These are phyloP conservation scores for Diutina siamensis DNA, from an alignment of 1,139 yeast genomes.

Conservation along the genomic window DNA sequence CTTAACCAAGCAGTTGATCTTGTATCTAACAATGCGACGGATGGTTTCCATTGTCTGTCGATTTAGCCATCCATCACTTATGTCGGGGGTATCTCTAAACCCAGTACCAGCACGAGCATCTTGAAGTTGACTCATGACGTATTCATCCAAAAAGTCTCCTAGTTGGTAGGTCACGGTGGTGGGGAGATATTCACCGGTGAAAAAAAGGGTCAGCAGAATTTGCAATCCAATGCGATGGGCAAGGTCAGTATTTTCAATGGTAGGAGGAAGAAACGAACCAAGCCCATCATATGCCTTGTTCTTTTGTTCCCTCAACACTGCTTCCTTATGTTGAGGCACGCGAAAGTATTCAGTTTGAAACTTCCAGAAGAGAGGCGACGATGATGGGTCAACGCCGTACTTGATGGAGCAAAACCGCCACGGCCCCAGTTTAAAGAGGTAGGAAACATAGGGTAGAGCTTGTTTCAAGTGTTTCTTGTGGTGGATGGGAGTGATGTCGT, in stretches of 20 bases:
- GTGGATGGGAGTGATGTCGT: constrained; percentile 42
- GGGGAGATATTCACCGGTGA: constrained; percentile 66
- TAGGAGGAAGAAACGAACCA: neutral
- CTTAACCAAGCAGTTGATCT: constrained; percentile 43
- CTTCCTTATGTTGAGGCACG: constrained; percentile 15
- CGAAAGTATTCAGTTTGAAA: constrained; percentile 86
- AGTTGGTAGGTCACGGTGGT: constrained; percentile 63
- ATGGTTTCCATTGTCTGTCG: constrained; percentile 50
- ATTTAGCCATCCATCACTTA: constrained; percentile 68
- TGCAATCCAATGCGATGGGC: constrained; percentile 13
- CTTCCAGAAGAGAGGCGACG: constrained; percentile 39
- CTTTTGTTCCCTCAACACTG: neutral
- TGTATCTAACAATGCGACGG: constrained; percentile 62
- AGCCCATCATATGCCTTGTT: neutral
- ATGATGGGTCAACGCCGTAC: constrained; percentile 70
- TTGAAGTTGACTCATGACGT: constrained; percentile 22
- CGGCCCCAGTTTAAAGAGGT: constrained; percentile 78
- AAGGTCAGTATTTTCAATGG: neutral
- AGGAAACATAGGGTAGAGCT: constrained; percentile 78
- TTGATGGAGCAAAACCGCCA: constrained; percentile 85
- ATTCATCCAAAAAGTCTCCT: constrained; percentile 69
- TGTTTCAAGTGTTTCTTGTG: constrained; percentile 46
- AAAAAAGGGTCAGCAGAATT: constrained; percentile 42
- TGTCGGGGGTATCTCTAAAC: constrained; percentile 31
- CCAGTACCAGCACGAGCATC: constrained; percentile 34